Base-by-base conservation (phyloP, 2,329 filamentous ascomycete genomes). In the Coniochaeta prunicola region DNA sequence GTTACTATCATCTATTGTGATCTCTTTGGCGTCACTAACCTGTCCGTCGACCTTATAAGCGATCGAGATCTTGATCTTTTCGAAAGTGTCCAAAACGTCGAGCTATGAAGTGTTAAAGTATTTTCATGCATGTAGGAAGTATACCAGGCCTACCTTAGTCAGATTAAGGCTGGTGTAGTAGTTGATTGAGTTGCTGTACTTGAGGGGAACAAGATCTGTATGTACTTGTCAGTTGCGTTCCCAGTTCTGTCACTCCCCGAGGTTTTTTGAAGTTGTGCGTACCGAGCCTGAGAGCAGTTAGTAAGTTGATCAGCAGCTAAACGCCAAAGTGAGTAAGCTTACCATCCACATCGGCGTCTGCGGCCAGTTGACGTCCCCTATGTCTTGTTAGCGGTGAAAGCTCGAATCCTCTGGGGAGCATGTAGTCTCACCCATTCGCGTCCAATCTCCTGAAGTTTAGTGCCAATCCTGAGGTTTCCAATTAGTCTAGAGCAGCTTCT, bases 31-130 rank as follows among this genome's bases (percentile, higher is more conserved):
- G 24, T 48, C 42, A 48, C 42, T 48, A 19, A 48, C 42, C 42
- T 48, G 8, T 48, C 42, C 42, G 42, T 48, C 89, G 56, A 90
- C 78, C 59, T 61, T 53, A 40, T 57, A 62, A 53, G 28, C 24
- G 24, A 1, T 21, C 8, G 19, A 1, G 34, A 53, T 48, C 71
- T 92, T 89, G 73, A 96, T 82, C 67, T 85, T 86, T 9, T 83
- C 78, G 70, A 96, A 91, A 34, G 83, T 83, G 69, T 92, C 89
- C n/a, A 92, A 79, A 38, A 91, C 80, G 65, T 90, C 87, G 24
- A 90, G 80, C 73, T 85, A 79, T 58, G 72, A 79, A 55, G 78
- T 69, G 69, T 79, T 79, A 68, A 78, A 70, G 17, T 57, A 40
- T 40, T 42, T 31, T 13, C 24, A 53, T 19, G 13, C 33, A 19